phyloP scores from a whole-genome alignment of 257 asterid genomes.

The Primulina huaijiensis region DNA sequence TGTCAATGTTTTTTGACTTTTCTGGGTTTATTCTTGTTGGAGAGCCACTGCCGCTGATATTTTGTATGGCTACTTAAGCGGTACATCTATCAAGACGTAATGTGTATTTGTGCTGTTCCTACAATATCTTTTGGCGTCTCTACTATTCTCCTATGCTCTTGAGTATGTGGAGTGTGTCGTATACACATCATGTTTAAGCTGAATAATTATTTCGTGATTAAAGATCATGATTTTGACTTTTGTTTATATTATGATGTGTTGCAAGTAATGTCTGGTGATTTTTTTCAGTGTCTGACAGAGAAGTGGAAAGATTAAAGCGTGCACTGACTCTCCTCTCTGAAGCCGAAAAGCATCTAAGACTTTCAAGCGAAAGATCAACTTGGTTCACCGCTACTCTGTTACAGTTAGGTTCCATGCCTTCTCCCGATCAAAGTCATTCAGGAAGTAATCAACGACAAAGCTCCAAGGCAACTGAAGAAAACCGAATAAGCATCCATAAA shows the following conservation, averaged over 20 bases:
- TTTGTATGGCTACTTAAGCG: background rate
- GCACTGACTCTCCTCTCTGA: constrained; percentile 89
- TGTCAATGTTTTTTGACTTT: background rate
- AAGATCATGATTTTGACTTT: background rate
- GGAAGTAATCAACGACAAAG: constrained; percentile 58
- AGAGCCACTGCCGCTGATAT: background rate
- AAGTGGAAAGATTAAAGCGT: constrained; percentile 74
- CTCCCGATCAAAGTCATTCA: constrained; percentile 68
- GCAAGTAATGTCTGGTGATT: background rate
- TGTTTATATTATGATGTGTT: background rate
- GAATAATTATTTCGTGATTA: background rate
- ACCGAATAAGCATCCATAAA: constrained; percentile 42
- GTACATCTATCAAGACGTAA: background rate
- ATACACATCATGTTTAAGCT: background rate
- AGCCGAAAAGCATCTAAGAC: constrained; percentile 87
- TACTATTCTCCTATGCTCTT: background rate
- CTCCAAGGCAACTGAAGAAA: constrained; percentile 73
- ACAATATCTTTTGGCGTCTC: background rate
- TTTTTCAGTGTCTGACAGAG: constrained; percentile 71
- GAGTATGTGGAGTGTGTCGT: background rate
- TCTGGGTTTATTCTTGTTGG: background rate
- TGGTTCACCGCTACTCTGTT: constrained; percentile 96
- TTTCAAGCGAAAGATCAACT: constrained; percentile 85
- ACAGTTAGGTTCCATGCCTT: constrained; percentile 77
- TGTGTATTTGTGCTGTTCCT: background rate